Percentiles rank a stretch among this genome's conserved stretches.
Evolutionary conservation across 108 stramenopile genomes (phyloP).

Genomic region (Schizochytrium sp.): DNA sequence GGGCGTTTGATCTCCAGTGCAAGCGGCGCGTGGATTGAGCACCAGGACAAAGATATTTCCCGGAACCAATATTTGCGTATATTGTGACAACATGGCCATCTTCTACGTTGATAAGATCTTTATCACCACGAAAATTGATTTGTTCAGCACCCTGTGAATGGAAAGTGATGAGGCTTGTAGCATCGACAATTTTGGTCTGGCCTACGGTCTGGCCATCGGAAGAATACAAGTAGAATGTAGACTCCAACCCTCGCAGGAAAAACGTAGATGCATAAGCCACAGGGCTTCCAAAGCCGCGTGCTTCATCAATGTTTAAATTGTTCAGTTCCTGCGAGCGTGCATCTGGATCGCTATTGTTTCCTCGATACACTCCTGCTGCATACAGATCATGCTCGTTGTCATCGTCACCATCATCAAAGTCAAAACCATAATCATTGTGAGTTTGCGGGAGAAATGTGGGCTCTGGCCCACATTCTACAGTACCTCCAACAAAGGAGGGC

Average conservation of each 20-base stretch:
- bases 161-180: slow-evolving; percentile 40
- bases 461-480: slow-evolving; percentile 24
- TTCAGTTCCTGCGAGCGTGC: too few species aligned
- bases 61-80: slow-evolving; percentile 24
- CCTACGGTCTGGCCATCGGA: not conserved
- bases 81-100: slow-evolving; percentile 2
- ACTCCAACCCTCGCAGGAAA: slow-evolving; percentile 11
- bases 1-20: not conserved
- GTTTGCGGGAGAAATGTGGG: slow-evolving; percentile 16
- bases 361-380: too few species aligned
- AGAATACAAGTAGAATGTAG: not conserved
- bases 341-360: too few species aligned
- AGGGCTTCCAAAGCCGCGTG: slow-evolving; percentile 1
- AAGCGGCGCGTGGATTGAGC: not conserved
- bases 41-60: slow-evolving; percentile 39
- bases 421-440: not conserved
- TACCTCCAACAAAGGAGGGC: slow-evolving; percentile 37
- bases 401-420: not conserved
- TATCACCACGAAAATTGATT: slow-evolving; percentile 55
- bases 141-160: slow-evolving; percentile 52
- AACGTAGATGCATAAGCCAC: slow-evolving; percentile 55
- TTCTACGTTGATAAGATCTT: slow-evolving; percentile 24
- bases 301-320: not conserved
- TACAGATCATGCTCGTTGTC: too few species aligned
- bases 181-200: not conserved